Conservation (phyloP, 345 rosid genomes). For the Odontarrhena argentea region DNA sequence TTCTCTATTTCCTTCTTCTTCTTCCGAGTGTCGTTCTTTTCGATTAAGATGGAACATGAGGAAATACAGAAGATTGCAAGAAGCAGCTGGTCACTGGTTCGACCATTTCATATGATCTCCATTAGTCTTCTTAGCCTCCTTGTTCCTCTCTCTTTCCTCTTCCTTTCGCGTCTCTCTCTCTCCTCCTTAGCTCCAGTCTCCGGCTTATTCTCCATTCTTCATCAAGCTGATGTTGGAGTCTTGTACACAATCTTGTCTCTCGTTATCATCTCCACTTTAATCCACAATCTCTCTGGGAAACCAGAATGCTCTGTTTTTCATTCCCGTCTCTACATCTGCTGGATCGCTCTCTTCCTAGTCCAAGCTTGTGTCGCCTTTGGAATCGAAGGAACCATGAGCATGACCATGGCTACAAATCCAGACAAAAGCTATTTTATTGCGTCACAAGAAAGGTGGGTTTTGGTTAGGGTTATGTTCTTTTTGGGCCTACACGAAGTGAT, state of each 20-base stretch:
- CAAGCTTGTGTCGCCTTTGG: slow-evolving; percentile 65
- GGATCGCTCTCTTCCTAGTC: slow-evolving; percentile 57
- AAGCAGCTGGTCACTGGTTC: slow-evolving; percentile 25
- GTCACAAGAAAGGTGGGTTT: slow-evolving; percentile 45
- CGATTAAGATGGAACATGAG: slow-evolving; percentile 35
- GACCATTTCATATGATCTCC: slow-evolving; percentile 51
- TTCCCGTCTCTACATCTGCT: slow-evolving; percentile 49
- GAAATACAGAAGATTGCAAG: slow-evolving; percentile 29
- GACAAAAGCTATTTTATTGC: slow-evolving; percentile 25
- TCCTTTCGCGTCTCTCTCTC: slow-evolving; percentile 57
- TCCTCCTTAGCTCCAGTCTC: slow-evolving; percentile 40
- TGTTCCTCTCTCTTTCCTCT: slow-evolving; percentile 71
- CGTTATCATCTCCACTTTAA: slow-evolving; percentile 48
- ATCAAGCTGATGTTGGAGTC: slow-evolving; percentile 32
- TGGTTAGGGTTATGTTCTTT: slow-evolving; percentile 58
- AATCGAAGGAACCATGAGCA: slow-evolving; percentile 49
- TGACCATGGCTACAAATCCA: slow-evolving; percentile 7
- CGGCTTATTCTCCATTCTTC: slow-evolving; percentile 11
- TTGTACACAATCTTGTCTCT: slow-evolving; percentile 53
- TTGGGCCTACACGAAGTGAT: slow-evolving; percentile 70
- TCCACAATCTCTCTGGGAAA: slow-evolving; percentile 60
- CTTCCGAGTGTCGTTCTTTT: not conserved
- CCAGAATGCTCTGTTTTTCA: slow-evolving; percentile 34
- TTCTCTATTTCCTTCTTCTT: not conserved
- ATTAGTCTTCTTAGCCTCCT: slow-evolving; percentile 60